Base-by-base conservation (phyloP, 345 rosid genomes). In the Laguncularia racemosa region DNA sequence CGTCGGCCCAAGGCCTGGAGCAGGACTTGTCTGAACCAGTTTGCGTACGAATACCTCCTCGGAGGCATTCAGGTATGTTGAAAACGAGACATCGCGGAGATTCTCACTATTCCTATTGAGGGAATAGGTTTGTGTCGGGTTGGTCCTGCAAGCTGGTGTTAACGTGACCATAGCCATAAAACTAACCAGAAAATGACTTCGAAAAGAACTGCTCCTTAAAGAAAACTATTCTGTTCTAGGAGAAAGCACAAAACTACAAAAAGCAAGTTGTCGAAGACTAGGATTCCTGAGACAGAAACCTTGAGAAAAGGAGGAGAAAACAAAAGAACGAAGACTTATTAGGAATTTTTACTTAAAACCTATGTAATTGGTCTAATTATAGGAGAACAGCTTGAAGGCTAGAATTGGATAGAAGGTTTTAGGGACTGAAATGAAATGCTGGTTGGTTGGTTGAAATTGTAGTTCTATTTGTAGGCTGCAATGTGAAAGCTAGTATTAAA, bases 31-130 rank as follows among this genome's bases (percentile, higher is more conserved):
- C 45, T 52, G 62, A 15, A 74, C 61, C 44, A 80, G 69, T 62
- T 71, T 71, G 44, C 62, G 67, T 2, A 61, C 62, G 55, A 69
- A 70, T 45, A 60, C 64, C 55, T 80, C 81, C 66, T 76, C 88
- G 2, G 64, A 21, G 53, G 49, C 63, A 55, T 64, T 73, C 63
- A 79, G 52, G 79, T 72, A 76, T 16, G 89, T 68, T 61, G 89
- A 75, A 60, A 78, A 79, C 61, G 83, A 78, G 28, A 71, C 81
- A 54, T 81, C 78, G 0, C 45, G 71, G 53, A 67, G 65, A 50
- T 16, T 62, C 58, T 57, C 55, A 49, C 50, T 59, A 48, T 57
- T 72, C 50, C 47, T 65, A 26, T 67, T 67, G 28, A 53, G 66
- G 65, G 79, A 50, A 52, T 68, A 59, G 20, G 62, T 43, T 63